A percentile compares a stretch with the other conserved stretches of the same genome.
Evolutionary conservation across 768 basidiomycete species (phyloP).

Genomic region (Tricholoma bakamatsutake): DNA sequence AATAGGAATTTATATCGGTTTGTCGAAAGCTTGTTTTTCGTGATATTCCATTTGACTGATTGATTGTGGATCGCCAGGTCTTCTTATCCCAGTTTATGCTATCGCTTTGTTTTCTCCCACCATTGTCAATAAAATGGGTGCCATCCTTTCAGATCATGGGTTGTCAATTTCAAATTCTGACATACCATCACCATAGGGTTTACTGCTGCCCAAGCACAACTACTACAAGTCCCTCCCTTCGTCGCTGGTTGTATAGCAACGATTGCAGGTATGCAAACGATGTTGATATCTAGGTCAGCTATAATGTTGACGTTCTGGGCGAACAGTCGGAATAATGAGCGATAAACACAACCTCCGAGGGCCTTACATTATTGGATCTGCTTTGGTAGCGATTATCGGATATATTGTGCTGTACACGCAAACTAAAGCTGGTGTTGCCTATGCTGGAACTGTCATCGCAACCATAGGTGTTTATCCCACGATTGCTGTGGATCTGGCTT

Average conservation of each 20-base stretch:
- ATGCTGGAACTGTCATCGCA: constrained; percentile 43
- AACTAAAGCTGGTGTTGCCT: constrained; percentile 29
- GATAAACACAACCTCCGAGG: constrained; percentile 39
- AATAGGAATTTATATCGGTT: constrained; percentile 38
- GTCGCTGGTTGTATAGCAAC: constrained; percentile 40
- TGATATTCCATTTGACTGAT: background rate
- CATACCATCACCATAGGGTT: constrained; percentile 24
- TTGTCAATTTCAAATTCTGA: background rate
- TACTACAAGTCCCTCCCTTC: constrained; percentile 47
- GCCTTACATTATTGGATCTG: constrained; percentile 40
- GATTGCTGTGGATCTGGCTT: constrained; percentile 42
- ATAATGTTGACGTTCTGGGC: background rate
- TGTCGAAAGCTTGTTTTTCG: background rate
- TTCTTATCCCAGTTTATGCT: constrained; percentile 40
- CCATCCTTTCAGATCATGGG: background rate
- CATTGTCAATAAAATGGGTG: constrained; percentile 39
- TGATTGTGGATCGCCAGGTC: constrained; percentile 12
- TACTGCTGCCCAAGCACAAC: constrained; percentile 43
- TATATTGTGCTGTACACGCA: constrained; percentile 43
- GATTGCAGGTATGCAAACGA: constrained; percentile 20
- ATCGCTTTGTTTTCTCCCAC: constrained; percentile 46
- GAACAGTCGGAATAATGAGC: constrained; percentile 32
- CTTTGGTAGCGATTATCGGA: constrained; percentile 41
- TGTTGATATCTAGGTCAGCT: background rate
- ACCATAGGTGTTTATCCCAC: constrained; percentile 49